Percentiles rank a stretch among this genome's conserved stretches.
Conservation (phyloP, 352 stramenopile species). For the Pythium aristosporum region DNA sequence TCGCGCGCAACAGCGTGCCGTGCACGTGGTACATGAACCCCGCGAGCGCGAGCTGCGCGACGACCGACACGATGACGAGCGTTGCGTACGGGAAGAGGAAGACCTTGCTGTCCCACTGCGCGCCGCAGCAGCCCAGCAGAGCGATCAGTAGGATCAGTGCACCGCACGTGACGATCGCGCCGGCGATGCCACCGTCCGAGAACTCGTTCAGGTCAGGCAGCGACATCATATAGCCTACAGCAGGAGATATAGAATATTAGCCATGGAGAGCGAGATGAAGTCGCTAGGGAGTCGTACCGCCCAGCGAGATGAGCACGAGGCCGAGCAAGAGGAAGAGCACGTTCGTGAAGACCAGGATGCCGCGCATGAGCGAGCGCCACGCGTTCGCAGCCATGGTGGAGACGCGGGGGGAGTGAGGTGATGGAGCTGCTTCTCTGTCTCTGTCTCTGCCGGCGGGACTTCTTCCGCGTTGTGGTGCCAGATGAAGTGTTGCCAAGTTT, state of each 20-base stretch:
- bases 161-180: conserved; percentile 79
- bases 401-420: too few relatives aligned
- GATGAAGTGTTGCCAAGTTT: conserved; percentile 21
- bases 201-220: conserved; percentile 80
- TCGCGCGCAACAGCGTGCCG: conserved; percentile 60
- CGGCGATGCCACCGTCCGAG: conserved; percentile 72
- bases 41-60: conserved; percentile 74
- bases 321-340: conserved; percentile 85
- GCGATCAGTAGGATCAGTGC: conserved; percentile 77
- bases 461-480: conserved; percentile 10
- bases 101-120: conserved; percentile 85
- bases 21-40: conserved; percentile 84
- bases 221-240: conserved; percentile 76
- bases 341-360: conserved; percentile 87
- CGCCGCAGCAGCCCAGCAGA: conserved; percentile 73
- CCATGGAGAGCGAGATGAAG: too few relatives aligned
- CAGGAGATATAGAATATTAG: neutral
- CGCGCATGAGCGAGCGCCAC: conserved; percentile 74
- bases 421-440: neutral
- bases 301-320: conserved; percentile 75
- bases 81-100: conserved; percentile 85
- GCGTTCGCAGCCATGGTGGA: conserved; percentile 32
- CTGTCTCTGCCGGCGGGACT: conserved; percentile 1
- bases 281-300: conserved; percentile 36
- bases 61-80: conserved; percentile 71